A percentile compares a stretch with the other conserved stretches of the same genome.
phyloP scores from a whole-genome alignment of 495 filamentous ascomycete genomes.

The Bryoglossum gracile region DNA sequence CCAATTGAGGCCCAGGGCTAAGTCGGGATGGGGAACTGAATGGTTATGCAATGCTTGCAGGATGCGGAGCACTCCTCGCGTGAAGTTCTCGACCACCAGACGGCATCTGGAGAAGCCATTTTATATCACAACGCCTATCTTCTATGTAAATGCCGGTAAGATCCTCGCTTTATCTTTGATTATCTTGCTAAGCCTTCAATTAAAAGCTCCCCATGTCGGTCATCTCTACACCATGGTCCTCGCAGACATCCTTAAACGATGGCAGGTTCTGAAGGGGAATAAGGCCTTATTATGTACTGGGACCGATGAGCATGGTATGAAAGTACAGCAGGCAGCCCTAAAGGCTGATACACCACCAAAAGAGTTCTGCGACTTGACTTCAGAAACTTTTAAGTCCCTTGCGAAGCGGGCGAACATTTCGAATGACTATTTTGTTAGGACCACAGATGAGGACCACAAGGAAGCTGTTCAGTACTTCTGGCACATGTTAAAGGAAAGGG shows the following conservation, averaged over 20 bases:
- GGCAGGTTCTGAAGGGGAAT: slow-evolving; percentile 70
- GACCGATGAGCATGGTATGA: slow-evolving; percentile 98
- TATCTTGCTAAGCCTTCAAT: not conserved
- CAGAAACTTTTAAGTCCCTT: slow-evolving; percentile 59
- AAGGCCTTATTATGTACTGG: slow-evolving; percentile 74
- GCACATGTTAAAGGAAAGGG: slow-evolving; percentile 65
- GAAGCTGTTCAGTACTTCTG: slow-evolving; percentile 90
- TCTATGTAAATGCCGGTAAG: slow-evolving; percentile 95
- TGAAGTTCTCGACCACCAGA: slow-evolving; percentile 12
- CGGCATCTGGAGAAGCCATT: slow-evolving; percentile 60
- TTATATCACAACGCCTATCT: slow-evolving; percentile 95
- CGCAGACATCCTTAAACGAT: slow-evolving; percentile 86
- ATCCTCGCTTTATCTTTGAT: not conserved
- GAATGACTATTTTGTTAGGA: slow-evolving; percentile 84
- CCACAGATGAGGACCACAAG: slow-evolving; percentile 73
- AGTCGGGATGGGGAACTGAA: not conserved
- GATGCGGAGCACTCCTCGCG: not conserved
- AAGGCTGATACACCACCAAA: slow-evolving; percentile 46
- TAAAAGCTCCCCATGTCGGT: slow-evolving; percentile 83
- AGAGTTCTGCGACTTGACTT: slow-evolving; percentile 52
- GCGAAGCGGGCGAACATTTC: slow-evolving; percentile 59
- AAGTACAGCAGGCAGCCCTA: slow-evolving; percentile 82
- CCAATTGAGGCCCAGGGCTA: not conserved
- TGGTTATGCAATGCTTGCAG: slow-evolving; percentile 23
- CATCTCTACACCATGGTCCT: slow-evolving; percentile 92